Percentiles rank a stretch among this genome's conserved stretches.
phyloP scores from a whole-genome alignment of 2,329 filamentous ascomycete genomes.

The Ascochyta viciae-villosae region DNA sequence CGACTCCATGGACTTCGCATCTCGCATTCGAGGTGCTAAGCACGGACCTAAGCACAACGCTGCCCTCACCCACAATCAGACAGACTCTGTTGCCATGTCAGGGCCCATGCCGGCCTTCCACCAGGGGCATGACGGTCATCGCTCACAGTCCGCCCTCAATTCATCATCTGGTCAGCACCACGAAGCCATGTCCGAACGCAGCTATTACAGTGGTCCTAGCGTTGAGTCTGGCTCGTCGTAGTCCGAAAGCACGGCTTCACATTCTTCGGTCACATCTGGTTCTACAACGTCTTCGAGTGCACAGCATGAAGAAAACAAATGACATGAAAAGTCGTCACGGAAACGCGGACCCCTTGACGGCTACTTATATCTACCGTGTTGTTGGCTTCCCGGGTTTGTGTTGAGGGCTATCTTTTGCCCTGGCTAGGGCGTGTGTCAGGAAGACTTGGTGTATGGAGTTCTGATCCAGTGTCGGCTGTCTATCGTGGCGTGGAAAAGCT shows the following conservation, averaged over 20 bases:
- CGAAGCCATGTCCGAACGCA: conserved; percentile 27
- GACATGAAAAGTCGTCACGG: conserved; percentile 37
- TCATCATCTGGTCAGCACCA: conserved; percentile 26
- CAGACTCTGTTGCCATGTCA: background rate
- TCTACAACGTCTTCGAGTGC: conserved; percentile 21
- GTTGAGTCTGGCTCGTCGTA: conserved; percentile 38
- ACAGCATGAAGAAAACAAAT: conserved; percentile 19
- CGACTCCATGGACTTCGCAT: conserved; percentile 25
- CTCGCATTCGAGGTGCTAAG: conserved; percentile 16
- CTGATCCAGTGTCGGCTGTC: background rate
- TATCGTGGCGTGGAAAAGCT: background rate
- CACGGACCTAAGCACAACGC: conserved; percentile 4
- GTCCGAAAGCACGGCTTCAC: conserved; percentile 27
- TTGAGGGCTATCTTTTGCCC: conserved; percentile 46
- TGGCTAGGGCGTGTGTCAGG: conserved; percentile 11
- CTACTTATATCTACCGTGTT: conserved; percentile 40
- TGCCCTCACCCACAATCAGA: conserved; percentile 6
- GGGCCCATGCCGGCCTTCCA: conserved; percentile 26
- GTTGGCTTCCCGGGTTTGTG: conserved; percentile 45
- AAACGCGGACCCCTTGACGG: conserved; percentile 35
- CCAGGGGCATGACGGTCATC: conserved; percentile 39
- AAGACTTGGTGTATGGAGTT: background rate
- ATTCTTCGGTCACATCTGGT: conserved; percentile 4
- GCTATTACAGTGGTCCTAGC: conserved; percentile 37
- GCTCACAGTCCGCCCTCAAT: conserved; percentile 17